Conservation (phyloP, 2,329 filamentous ascomycete species). For the Claviceps digitariae region DNA sequence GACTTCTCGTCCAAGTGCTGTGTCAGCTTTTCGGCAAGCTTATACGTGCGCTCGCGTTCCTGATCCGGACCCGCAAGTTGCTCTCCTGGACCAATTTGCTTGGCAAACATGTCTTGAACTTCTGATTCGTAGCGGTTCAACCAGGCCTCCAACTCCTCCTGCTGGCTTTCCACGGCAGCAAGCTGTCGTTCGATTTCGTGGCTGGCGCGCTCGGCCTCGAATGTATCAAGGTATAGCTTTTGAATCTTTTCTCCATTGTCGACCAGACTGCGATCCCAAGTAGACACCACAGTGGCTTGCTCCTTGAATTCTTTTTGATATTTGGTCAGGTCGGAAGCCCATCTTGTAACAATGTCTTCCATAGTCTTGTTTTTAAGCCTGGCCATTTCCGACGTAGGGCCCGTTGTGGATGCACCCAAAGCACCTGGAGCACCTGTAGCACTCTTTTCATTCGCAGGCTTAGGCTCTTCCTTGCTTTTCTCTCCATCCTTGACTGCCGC, state of each 20-base stretch:
- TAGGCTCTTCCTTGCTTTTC: slow-evolving; percentile 14
- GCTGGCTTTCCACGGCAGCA: slow-evolving; percentile 76
- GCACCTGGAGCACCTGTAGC: slow-evolving; percentile 24
- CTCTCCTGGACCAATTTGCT: slow-evolving; percentile 63
- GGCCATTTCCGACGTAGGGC: slow-evolving; percentile 72
- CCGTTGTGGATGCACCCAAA: slow-evolving; percentile 62
- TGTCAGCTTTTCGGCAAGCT: slow-evolving; percentile 84
- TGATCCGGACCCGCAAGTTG: slow-evolving; percentile 79
- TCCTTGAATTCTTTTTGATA: slow-evolving; percentile 95
- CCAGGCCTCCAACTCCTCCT: slow-evolving; percentile 79
- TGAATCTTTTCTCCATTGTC: slow-evolving; percentile 93
- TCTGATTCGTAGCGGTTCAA: slow-evolving; percentile 85
- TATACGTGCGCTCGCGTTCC: slow-evolving; percentile 91
- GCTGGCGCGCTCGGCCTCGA: slow-evolving; percentile 85
- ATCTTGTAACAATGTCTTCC: slow-evolving; percentile 95
- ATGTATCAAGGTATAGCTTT: slow-evolving; percentile 80
- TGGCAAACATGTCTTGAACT: slow-evolving; percentile 75
- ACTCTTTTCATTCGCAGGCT: slow-evolving; percentile 16
- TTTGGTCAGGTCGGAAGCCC: slow-evolving; percentile 88
- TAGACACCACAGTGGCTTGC: slow-evolving; percentile 73
- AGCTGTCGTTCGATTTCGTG: slow-evolving; percentile 90
- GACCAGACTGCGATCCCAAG: slow-evolving; percentile 85
- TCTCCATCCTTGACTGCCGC: slow-evolving; percentile 8
- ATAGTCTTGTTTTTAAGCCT: slow-evolving; percentile 97
- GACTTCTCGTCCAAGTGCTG: slow-evolving; percentile 89